A percentile compares a stretch with the other conserved stretches of the same genome.
These are phyloP conservation scores for Mycena belliarum DNA, from an alignment of 768 basidiomycete genomes.

Conservation along the genomic window DNA sequence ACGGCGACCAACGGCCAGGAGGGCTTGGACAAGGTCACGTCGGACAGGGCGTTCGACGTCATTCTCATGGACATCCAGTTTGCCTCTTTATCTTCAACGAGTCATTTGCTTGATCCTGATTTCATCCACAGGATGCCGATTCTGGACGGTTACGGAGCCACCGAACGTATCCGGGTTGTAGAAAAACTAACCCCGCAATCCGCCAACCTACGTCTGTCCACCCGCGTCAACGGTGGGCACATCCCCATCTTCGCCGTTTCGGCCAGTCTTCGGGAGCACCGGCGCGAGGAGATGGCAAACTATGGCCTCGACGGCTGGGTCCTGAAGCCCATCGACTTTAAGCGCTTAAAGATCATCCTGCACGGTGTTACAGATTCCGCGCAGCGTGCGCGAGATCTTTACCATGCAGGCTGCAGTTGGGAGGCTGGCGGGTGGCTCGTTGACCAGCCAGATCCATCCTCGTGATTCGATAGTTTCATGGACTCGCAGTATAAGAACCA, in stretches of 20 bases:
- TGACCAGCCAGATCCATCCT: background rate
- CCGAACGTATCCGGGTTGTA: constrained; percentile 61
- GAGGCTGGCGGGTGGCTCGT: constrained; percentile 64
- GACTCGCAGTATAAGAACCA: too few relatives aligned
- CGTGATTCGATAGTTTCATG: too few relatives aligned
- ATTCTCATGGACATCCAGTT: constrained; percentile 86
- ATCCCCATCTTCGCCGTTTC: constrained; percentile 85
- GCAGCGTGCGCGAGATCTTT: constrained; percentile 55
- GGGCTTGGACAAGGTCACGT: constrained; percentile 57
- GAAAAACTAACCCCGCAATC: constrained; percentile 39
- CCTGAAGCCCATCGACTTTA: constrained; percentile 81
- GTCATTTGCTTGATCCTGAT: background rate
- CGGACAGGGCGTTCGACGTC: constrained; percentile 65
- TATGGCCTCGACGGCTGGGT: constrained; percentile 81
- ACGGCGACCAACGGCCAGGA: constrained; percentile 77
- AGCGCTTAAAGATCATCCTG: constrained; percentile 59
- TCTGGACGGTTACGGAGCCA: constrained; percentile 71
- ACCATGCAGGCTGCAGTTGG: constrained; percentile 55
- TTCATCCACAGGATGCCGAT: constrained; percentile 84
- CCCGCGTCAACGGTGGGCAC: constrained; percentile 53
- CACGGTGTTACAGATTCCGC: constrained; percentile 55
- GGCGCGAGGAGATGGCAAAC: constrained; percentile 52
- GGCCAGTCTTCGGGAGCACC: constrained; percentile 63
- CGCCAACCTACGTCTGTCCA: constrained; percentile 37
- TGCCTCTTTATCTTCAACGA: constrained; percentile 6